Evolutionary conservation across 176 grass and related monocot genomes (phyloP).

Genomic region (Carex littledalei): DNA sequence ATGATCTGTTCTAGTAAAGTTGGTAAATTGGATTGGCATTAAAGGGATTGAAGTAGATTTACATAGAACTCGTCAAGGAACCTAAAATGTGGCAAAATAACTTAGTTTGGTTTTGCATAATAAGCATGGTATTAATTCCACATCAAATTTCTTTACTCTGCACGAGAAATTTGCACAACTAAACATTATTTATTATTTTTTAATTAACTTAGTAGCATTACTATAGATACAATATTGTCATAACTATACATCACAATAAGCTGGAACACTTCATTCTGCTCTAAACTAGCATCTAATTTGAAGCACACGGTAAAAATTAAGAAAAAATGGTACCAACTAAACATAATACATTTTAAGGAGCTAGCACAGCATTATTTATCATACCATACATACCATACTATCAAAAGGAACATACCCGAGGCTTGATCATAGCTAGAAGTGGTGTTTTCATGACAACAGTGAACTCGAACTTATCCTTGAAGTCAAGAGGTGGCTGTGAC

Average conservation of each 20-base stretch:
- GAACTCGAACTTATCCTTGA: constrained; percentile 83
- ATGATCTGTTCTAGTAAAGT: not conserved
- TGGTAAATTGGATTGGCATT: not conserved
- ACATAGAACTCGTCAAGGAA: no score
- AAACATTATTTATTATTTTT: not conserved
- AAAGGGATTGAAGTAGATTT: no score
- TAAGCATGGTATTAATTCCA: not conserved
- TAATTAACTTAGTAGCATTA: not conserved
- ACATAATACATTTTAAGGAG: not conserved
- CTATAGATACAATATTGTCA: not conserved
- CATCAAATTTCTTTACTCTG: not conserved
- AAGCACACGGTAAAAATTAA: not conserved
- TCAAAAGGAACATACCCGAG: constrained; percentile 50
- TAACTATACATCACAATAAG: not conserved
- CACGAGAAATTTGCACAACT: not conserved
- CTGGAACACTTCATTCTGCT: not conserved
- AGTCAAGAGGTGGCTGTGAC: constrained; percentile 58
- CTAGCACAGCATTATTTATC: not conserved
- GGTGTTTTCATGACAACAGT: constrained; percentile 77
- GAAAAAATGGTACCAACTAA: not conserved
- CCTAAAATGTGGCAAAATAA: no score
- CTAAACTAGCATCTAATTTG: not conserved
- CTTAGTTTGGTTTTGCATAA: not conserved
- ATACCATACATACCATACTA: not conserved
- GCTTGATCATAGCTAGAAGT: constrained; percentile 57